These are phyloP conservation scores for Beauveria bassiana DNA, from an alignment of 2,329 filamentous ascomycete species.

Conservation along the genomic window DNA sequence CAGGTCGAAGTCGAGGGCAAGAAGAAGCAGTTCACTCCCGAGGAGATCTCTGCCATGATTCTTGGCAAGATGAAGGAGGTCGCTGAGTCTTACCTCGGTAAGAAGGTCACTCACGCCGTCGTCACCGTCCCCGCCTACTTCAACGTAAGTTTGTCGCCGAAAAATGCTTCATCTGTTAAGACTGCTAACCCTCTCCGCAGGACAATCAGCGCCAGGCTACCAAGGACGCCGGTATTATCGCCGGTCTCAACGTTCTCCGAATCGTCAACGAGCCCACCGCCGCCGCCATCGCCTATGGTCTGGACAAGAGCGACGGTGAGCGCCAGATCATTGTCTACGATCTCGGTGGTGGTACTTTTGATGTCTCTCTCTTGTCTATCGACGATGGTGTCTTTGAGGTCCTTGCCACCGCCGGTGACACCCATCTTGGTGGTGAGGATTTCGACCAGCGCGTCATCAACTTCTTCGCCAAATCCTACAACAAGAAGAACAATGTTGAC, in stretches of 20 bases:
- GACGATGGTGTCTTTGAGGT: constrained; percentile 93
- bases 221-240: constrained; percentile 89
- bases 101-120: constrained; percentile 80
- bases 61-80: constrained; percentile 80
- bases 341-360: constrained; percentile 89
- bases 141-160: constrained; percentile 46
- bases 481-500: constrained; percentile 94
- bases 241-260: constrained; percentile 89
- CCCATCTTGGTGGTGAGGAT: constrained; percentile 95
- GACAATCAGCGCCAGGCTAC: constrained; percentile 95
- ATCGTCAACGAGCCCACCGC: constrained; percentile 96
- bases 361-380: constrained; percentile 88
- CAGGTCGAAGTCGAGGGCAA: constrained; percentile 60
- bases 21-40: constrained; percentile 68
- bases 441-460: constrained; percentile 97
- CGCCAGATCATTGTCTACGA: constrained; percentile 90
- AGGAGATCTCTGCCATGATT: constrained; percentile 76
- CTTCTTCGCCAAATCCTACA: constrained; percentile 94
- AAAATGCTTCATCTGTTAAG: background rate
- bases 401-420: constrained; percentile 89
- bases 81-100: constrained; percentile 69
- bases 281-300: constrained; percentile 88
- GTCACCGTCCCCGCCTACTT: constrained; percentile 96
- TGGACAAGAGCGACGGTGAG: constrained; percentile 78
- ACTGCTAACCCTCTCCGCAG: constrained; percentile 21